Evolutionary conservation across 441 rosid species (phyloP).

Genomic region (Erodium chrysanthum): DNA sequence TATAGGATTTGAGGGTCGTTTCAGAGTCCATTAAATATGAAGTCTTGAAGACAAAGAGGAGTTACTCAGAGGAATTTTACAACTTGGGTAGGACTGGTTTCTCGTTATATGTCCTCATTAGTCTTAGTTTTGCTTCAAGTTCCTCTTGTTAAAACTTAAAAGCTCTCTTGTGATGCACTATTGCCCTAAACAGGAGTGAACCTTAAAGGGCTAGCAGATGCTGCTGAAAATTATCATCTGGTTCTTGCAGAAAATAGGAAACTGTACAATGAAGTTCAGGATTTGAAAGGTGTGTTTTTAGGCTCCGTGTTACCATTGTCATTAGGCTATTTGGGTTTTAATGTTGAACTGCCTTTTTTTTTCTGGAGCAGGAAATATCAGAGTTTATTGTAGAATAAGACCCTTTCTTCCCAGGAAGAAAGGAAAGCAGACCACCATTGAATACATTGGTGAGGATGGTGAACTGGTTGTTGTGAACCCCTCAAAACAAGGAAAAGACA

Average conservation of each 20-base stretch:
- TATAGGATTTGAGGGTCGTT: conserved; percentile 56
- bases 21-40: conserved; percentile 54
- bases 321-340: not conserved
- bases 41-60: conserved; percentile 40
- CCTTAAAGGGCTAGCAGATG: conserved; percentile 20
- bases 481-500: conserved; percentile 77
- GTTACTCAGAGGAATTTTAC: conserved; percentile 44
- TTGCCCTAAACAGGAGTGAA: conserved; percentile 36
- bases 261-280: conserved; percentile 66
- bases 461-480: conserved; percentile 62
- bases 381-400: conserved; percentile 83
- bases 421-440: conserved; percentile 45
- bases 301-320: too few relatives aligned
- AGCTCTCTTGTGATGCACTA: conserved; percentile 13
- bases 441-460: conserved; percentile 60
- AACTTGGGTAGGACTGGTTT: conserved; percentile 34
- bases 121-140: not conserved
- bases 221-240: conserved; percentile 50
- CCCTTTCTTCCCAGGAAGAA: conserved; percentile 64
- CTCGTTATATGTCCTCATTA: not conserved
- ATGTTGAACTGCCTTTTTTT: not conserved
- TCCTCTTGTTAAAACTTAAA: not conserved
- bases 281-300: conserved; percentile 49
- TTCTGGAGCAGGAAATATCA: conserved; percentile 49
- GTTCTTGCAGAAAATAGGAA: conserved; percentile 53